phyloP scores from a whole-genome alignment of 495 filamentous ascomycete genomes.

The Penicillium ucsense region DNA sequence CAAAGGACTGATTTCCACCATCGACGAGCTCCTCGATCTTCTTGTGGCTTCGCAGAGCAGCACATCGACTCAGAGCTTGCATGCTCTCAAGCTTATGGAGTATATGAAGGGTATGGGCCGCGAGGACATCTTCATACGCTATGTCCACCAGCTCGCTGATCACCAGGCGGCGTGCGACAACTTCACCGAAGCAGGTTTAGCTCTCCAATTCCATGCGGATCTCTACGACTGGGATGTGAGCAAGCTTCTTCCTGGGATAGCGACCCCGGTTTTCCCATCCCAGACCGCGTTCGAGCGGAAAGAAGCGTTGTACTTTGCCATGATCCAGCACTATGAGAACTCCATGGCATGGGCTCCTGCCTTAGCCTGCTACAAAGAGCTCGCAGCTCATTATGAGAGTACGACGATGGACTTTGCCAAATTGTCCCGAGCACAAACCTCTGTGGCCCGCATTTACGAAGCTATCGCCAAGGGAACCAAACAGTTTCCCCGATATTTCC shows the following conservation, averaged over 20 bases:
- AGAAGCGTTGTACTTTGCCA: conserved; percentile 82
- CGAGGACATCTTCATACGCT: conserved; percentile 92
- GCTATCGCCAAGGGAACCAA: conserved; percentile 70
- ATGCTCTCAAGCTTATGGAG: conserved; percentile 88
- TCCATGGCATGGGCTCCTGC: conserved; percentile 88
- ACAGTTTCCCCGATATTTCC: conserved; percentile 78
- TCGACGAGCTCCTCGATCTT: conserved; percentile 86
- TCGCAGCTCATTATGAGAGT: conserved; percentile 78
- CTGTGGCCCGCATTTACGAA: conserved; percentile 91
- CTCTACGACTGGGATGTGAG: conserved; percentile 84
- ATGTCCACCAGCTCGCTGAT: conserved; percentile 85
- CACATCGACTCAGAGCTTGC: conserved; percentile 69
- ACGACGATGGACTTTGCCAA: conserved; percentile 88
- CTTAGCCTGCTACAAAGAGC: conserved; percentile 81
- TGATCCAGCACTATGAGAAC: conserved; percentile 91
- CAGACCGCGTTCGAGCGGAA: conserved; percentile 90
- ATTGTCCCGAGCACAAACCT: conserved; percentile 75
- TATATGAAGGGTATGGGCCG: conserved; percentile 96
- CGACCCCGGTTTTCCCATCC: conserved; percentile 66
- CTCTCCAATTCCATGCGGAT: conserved; percentile 83
- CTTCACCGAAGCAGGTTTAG: conserved; percentile 82
- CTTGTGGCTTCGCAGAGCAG: conserved; percentile 85
- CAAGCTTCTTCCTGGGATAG: conserved; percentile 54
- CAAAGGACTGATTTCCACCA: conserved; percentile 65
- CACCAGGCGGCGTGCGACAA: conserved; percentile 68